phyloP scores from a whole-genome alignment of 495 filamentous ascomycete species.

The Chlorociboria aeruginascens region DNA sequence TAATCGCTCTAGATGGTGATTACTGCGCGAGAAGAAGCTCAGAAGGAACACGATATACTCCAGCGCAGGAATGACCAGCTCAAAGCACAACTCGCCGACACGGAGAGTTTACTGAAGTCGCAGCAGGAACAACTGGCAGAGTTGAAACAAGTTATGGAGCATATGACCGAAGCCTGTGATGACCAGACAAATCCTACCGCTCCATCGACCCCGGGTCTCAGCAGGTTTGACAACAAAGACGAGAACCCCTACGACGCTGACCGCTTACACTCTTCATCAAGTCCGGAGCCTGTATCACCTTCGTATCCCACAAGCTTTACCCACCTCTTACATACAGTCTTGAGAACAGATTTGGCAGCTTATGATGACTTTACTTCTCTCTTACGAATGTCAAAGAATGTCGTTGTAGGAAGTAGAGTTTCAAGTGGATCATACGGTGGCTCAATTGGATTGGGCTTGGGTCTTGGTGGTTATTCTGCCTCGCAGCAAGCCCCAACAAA shows the following conservation, averaged over 20 bases:
- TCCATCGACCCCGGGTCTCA: constrained; percentile 53
- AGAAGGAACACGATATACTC: constrained; percentile 60
- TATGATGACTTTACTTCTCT: constrained; percentile 81
- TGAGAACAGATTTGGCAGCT: constrained; percentile 67
- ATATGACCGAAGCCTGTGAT: constrained; percentile 64
- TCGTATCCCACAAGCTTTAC: constrained; percentile 78
- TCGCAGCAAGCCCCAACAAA: constrained; percentile 17
- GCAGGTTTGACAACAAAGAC: constrained; percentile 31
- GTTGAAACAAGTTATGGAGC: constrained; percentile 84
- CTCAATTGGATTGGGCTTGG: constrained; percentile 45
- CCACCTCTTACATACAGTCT: constrained; percentile 67
- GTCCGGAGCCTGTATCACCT: constrained; percentile 49
- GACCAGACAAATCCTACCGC: constrained; percentile 36
- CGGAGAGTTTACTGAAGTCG: constrained; percentile 71
- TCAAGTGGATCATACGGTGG: constrained; percentile 59
- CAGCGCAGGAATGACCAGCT: constrained; percentile 73
- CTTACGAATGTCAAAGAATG: constrained; percentile 51
- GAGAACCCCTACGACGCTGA: constrained; percentile 27
- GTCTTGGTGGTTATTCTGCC: constrained; percentile 28
- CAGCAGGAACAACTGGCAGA: constrained; percentile 90
- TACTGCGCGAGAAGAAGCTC: constrained; percentile 47
- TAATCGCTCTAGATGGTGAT: constrained; percentile 70
- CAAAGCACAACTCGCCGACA: constrained; percentile 65
- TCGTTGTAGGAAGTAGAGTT: constrained; percentile 43
- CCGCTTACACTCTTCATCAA: constrained; percentile 29